Evolutionary conservation across 2,329 filamentous ascomycete species (phyloP).

Genomic region (Colletotrichum filicis): DNA sequence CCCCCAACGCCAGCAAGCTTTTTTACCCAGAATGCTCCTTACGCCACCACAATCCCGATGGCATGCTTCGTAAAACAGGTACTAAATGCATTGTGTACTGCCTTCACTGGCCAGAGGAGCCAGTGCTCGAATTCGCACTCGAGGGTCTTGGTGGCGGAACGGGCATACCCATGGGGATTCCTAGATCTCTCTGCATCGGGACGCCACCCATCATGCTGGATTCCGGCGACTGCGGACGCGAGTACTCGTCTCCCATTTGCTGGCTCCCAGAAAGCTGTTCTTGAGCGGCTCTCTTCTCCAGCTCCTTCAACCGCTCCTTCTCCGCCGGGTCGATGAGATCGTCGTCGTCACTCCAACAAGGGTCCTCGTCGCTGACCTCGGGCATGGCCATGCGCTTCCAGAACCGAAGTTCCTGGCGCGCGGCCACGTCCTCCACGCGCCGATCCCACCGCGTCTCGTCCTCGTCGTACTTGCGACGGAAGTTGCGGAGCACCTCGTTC

Average conservation of each 20-base stretch:
- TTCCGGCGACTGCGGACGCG: constrained; percentile 40
- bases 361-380: constrained; percentile 67
- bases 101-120: constrained; percentile 54
- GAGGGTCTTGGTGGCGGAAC: constrained; percentile 52
- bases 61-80: background rate
- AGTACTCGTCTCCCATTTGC: constrained; percentile 47
- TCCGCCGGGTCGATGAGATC: constrained; percentile 71
- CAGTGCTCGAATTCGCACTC: constrained; percentile 55
- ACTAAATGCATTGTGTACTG: constrained; percentile 25
- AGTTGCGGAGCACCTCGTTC: constrained; percentile 67
- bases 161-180: constrained; percentile 42
- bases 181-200: constrained; percentile 53
- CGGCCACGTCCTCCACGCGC: constrained; percentile 61
- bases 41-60: constrained; percentile 1
- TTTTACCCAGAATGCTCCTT: background rate
- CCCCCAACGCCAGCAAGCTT: constrained; percentile 27
- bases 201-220: constrained; percentile 50
- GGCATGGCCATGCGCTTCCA: constrained; percentile 76
- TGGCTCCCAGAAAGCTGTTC: constrained; percentile 49
- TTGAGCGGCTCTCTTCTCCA: constrained; percentile 58
- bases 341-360: constrained; percentile 73
- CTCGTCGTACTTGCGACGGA: constrained; percentile 67
- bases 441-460: constrained; percentile 64
- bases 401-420: constrained; percentile 69
- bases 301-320: constrained; percentile 64